Conservation (phyloP, 371 early-diverging fungal genomes). For the Saksenaea vasiformis region DNA sequence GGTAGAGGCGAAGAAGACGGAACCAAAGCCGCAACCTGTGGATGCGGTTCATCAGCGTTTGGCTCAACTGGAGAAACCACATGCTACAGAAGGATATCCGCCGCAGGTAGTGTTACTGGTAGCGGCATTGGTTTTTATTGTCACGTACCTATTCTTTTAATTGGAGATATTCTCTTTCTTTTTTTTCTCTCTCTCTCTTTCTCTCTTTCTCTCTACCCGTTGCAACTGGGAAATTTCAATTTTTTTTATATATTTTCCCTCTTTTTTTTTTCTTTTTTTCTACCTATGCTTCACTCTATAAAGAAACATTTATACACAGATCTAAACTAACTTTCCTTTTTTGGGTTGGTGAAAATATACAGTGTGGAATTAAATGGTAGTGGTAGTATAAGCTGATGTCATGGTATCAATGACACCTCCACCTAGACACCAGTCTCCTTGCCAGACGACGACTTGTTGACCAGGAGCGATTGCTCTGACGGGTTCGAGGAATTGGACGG, state of each 20-base stretch:
- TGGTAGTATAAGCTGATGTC: neutral
- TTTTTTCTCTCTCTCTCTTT: neutral
- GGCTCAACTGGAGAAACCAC: constrained; percentile 52
- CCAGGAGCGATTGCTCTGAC: constrained; percentile 51
- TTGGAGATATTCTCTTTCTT: neutral
- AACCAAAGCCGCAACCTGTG: constrained; percentile 38
- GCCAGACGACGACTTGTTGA: constrained; percentile 56
- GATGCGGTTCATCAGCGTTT: constrained; percentile 59
- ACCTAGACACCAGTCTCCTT: constrained; percentile 57
- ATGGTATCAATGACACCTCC: constrained; percentile 49
- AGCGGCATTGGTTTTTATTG: constrained; percentile 43
- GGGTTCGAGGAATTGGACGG: constrained; percentile 36
- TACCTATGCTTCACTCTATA: neutral
- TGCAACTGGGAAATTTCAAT: neutral
- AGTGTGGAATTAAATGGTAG: neutral
- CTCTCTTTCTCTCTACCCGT: neutral
- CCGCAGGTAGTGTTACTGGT: constrained; percentile 48
- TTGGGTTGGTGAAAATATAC: neutral
- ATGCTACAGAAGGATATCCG: constrained; percentile 54
- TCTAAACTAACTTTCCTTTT: neutral
- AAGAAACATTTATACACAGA: constrained; percentile 1
- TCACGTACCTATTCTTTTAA: constrained; percentile 56
- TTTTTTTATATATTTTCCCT: neutral
- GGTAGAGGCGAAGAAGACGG: constrained; percentile 5
- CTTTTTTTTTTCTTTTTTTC: neutral